Evolutionary conservation across 352 stramenopile species (phyloP), one percentile per base, ranked within the genome.

Genomic region (Phytopythium boreale): DNA sequence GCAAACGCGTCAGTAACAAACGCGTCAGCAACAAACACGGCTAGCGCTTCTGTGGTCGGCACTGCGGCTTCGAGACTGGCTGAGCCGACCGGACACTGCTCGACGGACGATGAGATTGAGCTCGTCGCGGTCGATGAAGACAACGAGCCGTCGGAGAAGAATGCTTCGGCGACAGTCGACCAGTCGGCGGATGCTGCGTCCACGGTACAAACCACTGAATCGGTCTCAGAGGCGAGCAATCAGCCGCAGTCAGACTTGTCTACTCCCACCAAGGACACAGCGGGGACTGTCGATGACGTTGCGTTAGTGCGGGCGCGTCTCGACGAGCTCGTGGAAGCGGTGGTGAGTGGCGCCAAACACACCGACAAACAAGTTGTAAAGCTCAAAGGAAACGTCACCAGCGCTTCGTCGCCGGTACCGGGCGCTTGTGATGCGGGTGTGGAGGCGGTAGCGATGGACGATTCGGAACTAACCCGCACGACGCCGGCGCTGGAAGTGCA

Each of bases 41-140:
- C 36, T 58, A 15, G 19, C 17, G 6, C 5, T 26, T 56, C 51
- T 4, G 51, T 15, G 19, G 51, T 27, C 6, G 19, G 17, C 8
- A 37, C 29, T 17, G 1, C 22, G 9, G 2, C 51, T 44, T 19
- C 29, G 11, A 58, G 4, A 1, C 17, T 7, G 1, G n/a, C 47
- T 29, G 47, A 19, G 1, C 22, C 29, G 12, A 20, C 51, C 2
- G 53, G 37, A 7, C 10, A 44, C 11, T 59, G 56, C 9, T 51
- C 56, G 8, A 61, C 39, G 7, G 56, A 61, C 31, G 56, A 61
- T 15, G 56, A 61, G 15, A 61, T 61, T 5, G 56, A 61, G 39
- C 9, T 61, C 8, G 14, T 61, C 4, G 56, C 37, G n/a, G 56
- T 61, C 19, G 24, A 61, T 17, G 56, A 61, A 41, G 41, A 10